Evolutionary conservation across 257 asterid genomes (phyloP), one percentile per base, ranked within the genome.

Genomic region (Jacaranda mimosifolia): DNA sequence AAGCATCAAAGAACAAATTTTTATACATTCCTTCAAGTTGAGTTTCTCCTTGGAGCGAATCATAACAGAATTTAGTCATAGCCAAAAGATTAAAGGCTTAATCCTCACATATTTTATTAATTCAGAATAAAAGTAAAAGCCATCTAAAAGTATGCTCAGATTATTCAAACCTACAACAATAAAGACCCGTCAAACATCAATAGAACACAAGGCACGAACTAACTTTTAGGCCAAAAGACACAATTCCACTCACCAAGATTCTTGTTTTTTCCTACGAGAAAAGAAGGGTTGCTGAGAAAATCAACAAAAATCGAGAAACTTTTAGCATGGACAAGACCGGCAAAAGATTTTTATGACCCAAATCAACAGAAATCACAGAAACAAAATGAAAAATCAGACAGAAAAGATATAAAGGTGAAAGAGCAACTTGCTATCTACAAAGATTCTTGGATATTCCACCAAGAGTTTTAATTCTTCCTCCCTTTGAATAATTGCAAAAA

Each of bases 371-470:
- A 77, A 76, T 52, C 83, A 75, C 83, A 76, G 53, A 81, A 77
- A 14, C 35, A 63, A 10, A 63, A 45, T 38, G 49, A 67, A 49
- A 77, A 71, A 63, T 70, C 58, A 15, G 56, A 10, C 39, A 69
- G 3, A 56, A 51, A 40, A 38, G 73, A 52, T 73, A 42, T 3
- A 70, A 68, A 51, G 51, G 14, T 77, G 75, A 81, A 67, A 74
- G 70, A 86, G 85, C 52, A 65, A 80, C 88, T 83, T 81, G 77
- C 86, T 69, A 63, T 74, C 64, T 60, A 66, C 39, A 78, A 83
- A 88, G 96, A 91, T 89, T 91, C 96, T 80, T 85, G 94, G 85
- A 93, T 91, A 89, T 93, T 93, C 92, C 89, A 82, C 75, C 75
- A 77, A 46, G 72, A 55, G 63, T 19, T 70, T 73, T 64, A 72